Conservation (phyloP, 345 rosid genomes). For the Laguncularia racemosa region DNA sequence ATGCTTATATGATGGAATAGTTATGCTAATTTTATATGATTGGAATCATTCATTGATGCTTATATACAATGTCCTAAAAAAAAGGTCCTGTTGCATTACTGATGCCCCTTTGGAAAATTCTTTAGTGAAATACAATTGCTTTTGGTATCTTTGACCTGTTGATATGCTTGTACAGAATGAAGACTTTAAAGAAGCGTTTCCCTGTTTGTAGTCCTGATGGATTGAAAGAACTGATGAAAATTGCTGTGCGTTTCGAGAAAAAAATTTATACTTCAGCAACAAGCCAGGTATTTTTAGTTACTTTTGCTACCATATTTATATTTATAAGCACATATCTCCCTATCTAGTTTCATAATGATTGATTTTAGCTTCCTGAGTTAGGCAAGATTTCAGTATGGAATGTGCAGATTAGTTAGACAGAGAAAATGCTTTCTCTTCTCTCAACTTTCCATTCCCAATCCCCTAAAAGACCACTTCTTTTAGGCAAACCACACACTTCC, state of each 20-base stretch:
- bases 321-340: not conserved
- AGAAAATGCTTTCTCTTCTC: too few relatives aligned
- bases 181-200: slow-evolving; percentile 53
- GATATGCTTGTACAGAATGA: slow-evolving; percentile 31
- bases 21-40: too few relatives aligned
- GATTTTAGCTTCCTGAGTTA: not conserved
- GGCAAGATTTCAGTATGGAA: not conserved
- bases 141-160: not conserved
- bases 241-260: slow-evolving; percentile 78
- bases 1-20: too few relatives aligned
- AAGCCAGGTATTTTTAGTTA: slow-evolving; percentile 43
- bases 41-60: too few relatives aligned
- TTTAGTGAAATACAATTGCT: not conserved
- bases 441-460: too few relatives aligned
- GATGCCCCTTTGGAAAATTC: too few relatives aligned
- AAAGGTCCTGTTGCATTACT: too few relatives aligned
- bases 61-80: too few relatives aligned
- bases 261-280: slow-evolving; percentile 54
- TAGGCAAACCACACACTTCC: too few relatives aligned
- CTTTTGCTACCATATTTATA: too few relatives aligned
- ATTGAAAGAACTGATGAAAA: slow-evolving; percentile 54
- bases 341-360: not conserved
- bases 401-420: too few relatives aligned
- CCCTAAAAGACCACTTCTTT: too few relatives aligned
- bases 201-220: slow-evolving; percentile 70